Percentiles rank a stretch among this genome's conserved stretches.
Evolutionary conservation across 306 rosid species (phyloP).

Genomic region (Vigna trinervia): DNA sequence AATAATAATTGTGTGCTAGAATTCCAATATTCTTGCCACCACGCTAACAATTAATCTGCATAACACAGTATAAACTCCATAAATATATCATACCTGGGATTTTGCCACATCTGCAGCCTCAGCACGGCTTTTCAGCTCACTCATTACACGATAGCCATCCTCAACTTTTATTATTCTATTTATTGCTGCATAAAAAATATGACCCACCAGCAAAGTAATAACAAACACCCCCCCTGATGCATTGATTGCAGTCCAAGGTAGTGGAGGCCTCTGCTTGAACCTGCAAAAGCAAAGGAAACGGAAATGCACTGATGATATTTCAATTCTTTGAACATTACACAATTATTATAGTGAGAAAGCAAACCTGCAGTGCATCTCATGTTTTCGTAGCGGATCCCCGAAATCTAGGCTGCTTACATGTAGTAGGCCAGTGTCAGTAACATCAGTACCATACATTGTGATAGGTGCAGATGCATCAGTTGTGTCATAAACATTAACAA

Average conservation of each 20-base stretch:
- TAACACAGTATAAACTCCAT: neutral
- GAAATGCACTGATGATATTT: slow-evolving; percentile 12
- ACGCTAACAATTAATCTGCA: slow-evolving; percentile 16
- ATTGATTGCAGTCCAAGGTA: slow-evolving; percentile 81
- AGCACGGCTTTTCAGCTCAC: slow-evolving; percentile 74
- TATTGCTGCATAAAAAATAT: slow-evolving; percentile 85
- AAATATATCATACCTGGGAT: slow-evolving; percentile 72
- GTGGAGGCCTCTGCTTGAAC: slow-evolving; percentile 79
- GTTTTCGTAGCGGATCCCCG: slow-evolving; percentile 95
- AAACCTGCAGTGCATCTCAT: slow-evolving; percentile 99
- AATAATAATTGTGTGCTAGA: slow-evolving; percentile 17
- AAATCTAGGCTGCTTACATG: slow-evolving; percentile 78
- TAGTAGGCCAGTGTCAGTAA: slow-evolving; percentile 76
- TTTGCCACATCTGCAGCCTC: slow-evolving; percentile 99
- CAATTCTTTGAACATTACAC: slow-evolving; percentile 29
- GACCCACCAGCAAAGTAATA: slow-evolving; percentile 81
- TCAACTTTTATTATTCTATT: slow-evolving; percentile 83
- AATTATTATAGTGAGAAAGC: slow-evolving; percentile 39
- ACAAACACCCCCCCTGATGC: slow-evolving; percentile 70
- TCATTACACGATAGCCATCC: slow-evolving; percentile 72
- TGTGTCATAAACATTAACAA: slow-evolving; percentile 92
- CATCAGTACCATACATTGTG: slow-evolving; percentile 89
- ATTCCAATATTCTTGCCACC: slow-evolving; percentile 16
- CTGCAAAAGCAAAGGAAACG: slow-evolving; percentile 50
- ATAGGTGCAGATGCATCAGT: slow-evolving; percentile 75